Base-by-base conservation (phyloP, 129 eudicot genomes). In the Solidago caesia region DNA sequence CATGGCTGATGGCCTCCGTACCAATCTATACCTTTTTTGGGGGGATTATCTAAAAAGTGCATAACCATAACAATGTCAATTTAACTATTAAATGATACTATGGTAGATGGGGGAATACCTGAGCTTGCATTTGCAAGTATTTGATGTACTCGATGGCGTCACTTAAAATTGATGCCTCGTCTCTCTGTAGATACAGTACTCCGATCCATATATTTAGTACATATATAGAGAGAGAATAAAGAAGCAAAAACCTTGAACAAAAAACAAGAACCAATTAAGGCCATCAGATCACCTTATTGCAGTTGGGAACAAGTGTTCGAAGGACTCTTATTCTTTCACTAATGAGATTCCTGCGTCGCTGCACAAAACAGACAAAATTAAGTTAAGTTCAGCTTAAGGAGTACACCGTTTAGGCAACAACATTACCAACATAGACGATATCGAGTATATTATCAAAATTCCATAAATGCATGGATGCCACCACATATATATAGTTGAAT, bases 251-350 rank as follows among this genome's bases (percentile, higher is more conserved):
- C 5, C 14, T 12, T 8, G 3, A 48, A 48, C 9, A 48, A 48
- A 58, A 1, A 12, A 3, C 2, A 74, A 41, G 49, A 33, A 73
- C 4, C 10, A 44, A 55, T 41, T 3, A 3, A 33, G 2, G 16
- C 44, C 60, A 11, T 48, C 21, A 21, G 21, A 21, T 21, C 15
- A 82, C 85, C 82, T 82, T 82, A 33, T 57, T 73, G 55, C 82
- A 77, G 73, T 77, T 52, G 44, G 85, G 85, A 9, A 82, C 13
- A 57, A 82, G 79, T 27, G 67, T 75, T 56, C 42, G 70, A 39
- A 82, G 79, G 45, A 72, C 43, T 46, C 46, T 67, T 33, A 82
- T 61, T 72, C 73, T 73, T 9, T 72, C 72, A 26, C 45, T 47
- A 26, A 82, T 71, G 44, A 11, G 70, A 58, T 68, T 42, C 64